Evolutionary conservation across 495 filamentous ascomycete genomes (phyloP), one percentile per base, ranked within the genome.

Genomic region (Pyronema domesticum): DNA sequence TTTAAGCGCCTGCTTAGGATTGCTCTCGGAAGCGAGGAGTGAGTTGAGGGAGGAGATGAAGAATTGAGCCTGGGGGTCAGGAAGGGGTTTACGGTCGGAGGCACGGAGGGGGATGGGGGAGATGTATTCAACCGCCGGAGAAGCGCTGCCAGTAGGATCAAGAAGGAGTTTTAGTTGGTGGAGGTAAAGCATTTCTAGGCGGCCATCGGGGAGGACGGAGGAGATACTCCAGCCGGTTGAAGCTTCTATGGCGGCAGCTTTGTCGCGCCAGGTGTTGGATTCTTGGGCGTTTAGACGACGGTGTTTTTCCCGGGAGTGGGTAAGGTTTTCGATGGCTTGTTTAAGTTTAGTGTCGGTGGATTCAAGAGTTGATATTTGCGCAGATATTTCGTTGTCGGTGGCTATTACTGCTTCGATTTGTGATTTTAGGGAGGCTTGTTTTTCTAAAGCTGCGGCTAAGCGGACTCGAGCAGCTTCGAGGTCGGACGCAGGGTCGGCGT

Each of bases 381-480:
- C n/a, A n/a, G n/a, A n/a, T 13, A 49, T 23, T 46, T 36, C 7
- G 1, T 14, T 11, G 43, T 57, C 15, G 42, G 44, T 58, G 11
- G 10, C 34, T 51, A 13, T 60, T 74, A 61, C 69, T 86, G 83
- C 74, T 73, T 89, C 85, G 7, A 89, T n/a, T n/a, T n/a, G n/a
- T n/a, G n/a, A n/a, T n/a, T n/a, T n/a, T n/a, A n/a, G n/a, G n/a
- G n/a, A n/a, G n/a, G n/a, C n/a, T n/a, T n/a, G n/a, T n/a, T 79
- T 76, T 37, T 76, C 70, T 9, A 86, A 74, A 7, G 82, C 77
- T 39, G 69, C 72, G 48, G 79, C 75, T 1, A 96, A 73, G 46
- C 89, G 85, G 49, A 83, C 76, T 13, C 83, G 83, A 56, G 95
- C 83, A 37, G 77, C 83, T 30, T 80, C 80, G 19, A 94, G 73